Conservation (phyloP, 2,329 filamentous ascomycete genomes). For the Colletotrichum liaoningense region DNA sequence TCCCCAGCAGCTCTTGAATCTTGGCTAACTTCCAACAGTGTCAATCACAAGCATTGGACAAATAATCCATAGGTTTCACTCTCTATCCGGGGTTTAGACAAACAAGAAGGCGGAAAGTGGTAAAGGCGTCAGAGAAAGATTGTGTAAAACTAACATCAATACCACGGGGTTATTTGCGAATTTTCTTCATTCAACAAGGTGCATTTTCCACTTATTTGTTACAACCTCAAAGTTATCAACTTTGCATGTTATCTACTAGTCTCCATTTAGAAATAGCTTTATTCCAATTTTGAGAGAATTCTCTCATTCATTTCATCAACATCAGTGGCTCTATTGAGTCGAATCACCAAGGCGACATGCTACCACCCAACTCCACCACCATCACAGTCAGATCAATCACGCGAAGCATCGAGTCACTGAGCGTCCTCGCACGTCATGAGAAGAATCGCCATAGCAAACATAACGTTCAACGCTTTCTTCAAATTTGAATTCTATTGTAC, state of each 20-base stretch:
- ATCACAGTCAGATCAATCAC: not conserved
- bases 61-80: not conserved
- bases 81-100: not conserved
- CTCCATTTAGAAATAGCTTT: conserved; percentile 5
- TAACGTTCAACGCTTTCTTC: not conserved
- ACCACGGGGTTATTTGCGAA: not conserved
- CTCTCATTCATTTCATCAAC: not conserved
- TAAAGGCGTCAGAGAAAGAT: conserved; percentile 14
- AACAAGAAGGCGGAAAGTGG: not conserved
- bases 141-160: conserved; percentile 9
- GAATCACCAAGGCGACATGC: too few relatives aligned
- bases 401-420: not conserved
- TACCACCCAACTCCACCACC: not conserved
- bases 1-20: not conserved
- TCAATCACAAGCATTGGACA: conserved; percentile 35
- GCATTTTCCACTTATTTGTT: not conserved
- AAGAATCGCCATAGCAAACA: not conserved
- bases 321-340: not conserved
- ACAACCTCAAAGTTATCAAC: not conserved
- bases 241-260: not conserved
- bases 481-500: not conserved
- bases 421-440: not conserved
- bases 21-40: conserved; percentile 16
- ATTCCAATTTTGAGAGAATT: not conserved
- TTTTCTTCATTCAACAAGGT: not conserved